A percentile compares a stretch with the other conserved stretches of the same genome.
Conservation (phyloP, 2,329 filamentous ascomycete genomes). For the Penicillium sp. region DNA sequence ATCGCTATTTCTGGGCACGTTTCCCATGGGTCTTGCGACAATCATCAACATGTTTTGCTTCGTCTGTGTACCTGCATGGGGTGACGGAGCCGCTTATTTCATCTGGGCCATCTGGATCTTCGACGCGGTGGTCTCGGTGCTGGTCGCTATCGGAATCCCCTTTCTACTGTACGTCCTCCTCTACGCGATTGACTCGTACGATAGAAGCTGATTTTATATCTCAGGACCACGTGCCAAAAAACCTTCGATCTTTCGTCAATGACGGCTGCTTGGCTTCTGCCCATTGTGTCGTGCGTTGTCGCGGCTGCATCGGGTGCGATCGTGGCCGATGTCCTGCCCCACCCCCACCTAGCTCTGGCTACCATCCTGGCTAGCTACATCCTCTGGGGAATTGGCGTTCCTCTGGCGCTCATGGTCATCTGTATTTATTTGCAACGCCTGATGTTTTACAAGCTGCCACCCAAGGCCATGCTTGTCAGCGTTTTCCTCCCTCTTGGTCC, state of each 20-base stretch:
- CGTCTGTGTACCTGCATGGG: slow-evolving; percentile 60
- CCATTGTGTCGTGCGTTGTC: slow-evolving; percentile 67
- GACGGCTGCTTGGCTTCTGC: slow-evolving; percentile 65
- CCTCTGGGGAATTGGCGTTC: slow-evolving; percentile 66
- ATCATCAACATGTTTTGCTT: slow-evolving; percentile 66
- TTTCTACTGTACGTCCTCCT: slow-evolving; percentile 52
- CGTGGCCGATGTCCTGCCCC: slow-evolving; percentile 59
- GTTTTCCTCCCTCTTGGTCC: slow-evolving; percentile 68
- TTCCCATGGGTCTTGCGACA: slow-evolving; percentile 68
- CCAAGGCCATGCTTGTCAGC: slow-evolving; percentile 65
- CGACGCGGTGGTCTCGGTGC: slow-evolving; percentile 53
- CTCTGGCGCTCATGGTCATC: slow-evolving; percentile 62
- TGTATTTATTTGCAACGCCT: slow-evolving; percentile 69
- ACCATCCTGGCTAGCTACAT: slow-evolving; percentile 66
- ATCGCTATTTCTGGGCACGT: slow-evolving; percentile 65
- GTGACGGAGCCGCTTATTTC: slow-evolving; percentile 53
- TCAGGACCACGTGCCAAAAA: neutral
- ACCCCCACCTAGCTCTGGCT: slow-evolving; percentile 56
- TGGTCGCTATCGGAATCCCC: slow-evolving; percentile 54
- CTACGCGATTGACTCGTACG: neutral
- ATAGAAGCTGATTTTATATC: neutral
- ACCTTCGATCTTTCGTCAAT: slow-evolving; percentile 52
- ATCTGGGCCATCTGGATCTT: slow-evolving; percentile 61
- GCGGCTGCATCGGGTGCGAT: slow-evolving; percentile 63
- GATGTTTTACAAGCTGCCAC: slow-evolving; percentile 65